These are phyloP conservation scores for Sanguinoderma infundibulare DNA, from an alignment of 1,284 basidiomycete genomes.

Conservation along the genomic window DNA sequence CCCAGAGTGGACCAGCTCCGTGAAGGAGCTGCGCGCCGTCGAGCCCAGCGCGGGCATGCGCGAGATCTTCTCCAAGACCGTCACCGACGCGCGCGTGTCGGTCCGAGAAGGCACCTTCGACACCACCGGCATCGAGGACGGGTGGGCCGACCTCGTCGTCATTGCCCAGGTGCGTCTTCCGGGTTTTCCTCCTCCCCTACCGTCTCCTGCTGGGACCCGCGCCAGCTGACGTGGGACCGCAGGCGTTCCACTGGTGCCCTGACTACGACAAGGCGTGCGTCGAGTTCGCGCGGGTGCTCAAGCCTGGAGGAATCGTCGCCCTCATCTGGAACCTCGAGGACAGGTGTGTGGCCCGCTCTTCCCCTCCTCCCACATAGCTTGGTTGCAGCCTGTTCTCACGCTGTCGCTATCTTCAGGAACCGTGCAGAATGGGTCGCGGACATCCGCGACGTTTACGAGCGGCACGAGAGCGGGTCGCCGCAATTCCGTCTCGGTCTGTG, in stretches of 20 bases:
- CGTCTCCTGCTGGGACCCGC: background rate
- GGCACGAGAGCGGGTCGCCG: slow-evolving; percentile 68
- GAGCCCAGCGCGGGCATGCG: slow-evolving; percentile 82
- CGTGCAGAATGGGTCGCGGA: slow-evolving; percentile 70
- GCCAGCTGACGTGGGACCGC: background rate
- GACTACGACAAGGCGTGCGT: slow-evolving; percentile 65
- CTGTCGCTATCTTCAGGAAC: slow-evolving; percentile 51
- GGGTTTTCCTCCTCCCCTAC: background rate
- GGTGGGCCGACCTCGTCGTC: slow-evolving; percentile 75
- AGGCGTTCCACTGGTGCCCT: slow-evolving; percentile 87
- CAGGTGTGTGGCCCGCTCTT: slow-evolving; percentile 47
- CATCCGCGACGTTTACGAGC: slow-evolving; percentile 67
- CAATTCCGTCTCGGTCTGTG: slow-evolving; percentile 77
- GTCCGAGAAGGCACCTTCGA: slow-evolving; percentile 69
- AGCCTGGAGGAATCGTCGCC: slow-evolving; percentile 64
- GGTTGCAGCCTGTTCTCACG: background rate
- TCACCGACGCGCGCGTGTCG: slow-evolving; percentile 54
- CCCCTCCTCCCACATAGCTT: background rate
- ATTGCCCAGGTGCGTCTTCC: slow-evolving; percentile 64
- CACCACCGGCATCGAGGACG: slow-evolving; percentile 54
- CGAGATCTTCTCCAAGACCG: slow-evolving; percentile 55
- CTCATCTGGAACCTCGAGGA: slow-evolving; percentile 85
- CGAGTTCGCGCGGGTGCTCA: slow-evolving; percentile 76
- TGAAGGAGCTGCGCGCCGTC: slow-evolving; percentile 61
- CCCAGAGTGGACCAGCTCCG: slow-evolving; percentile 51